Conservation (phyloP, 176 grass and related monocot genomes). For the Oryza brachyantha region DNA sequence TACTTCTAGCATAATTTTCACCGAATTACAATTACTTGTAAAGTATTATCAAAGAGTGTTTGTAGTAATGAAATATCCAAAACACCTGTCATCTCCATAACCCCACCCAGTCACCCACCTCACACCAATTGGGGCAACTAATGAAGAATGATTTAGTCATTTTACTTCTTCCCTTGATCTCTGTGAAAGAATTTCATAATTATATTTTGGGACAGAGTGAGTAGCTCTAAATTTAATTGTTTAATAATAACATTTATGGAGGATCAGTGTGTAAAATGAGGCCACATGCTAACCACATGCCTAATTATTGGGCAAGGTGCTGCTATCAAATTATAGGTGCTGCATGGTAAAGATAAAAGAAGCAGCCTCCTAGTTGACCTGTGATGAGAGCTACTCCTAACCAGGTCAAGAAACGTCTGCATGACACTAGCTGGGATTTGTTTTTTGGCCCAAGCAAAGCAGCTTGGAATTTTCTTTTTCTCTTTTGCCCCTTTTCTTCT, state of each 20-base stretch:
- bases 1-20: too few species aligned
- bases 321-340: conserved; percentile 32
- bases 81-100: too few species aligned
- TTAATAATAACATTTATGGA: not conserved
- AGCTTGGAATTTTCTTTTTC: not conserved
- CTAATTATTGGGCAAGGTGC: conserved; percentile 44
- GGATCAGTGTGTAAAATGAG: not conserved
- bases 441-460: conserved; percentile 31
- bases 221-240: not conserved
- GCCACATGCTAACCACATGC: conserved; percentile 44
- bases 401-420: conserved; percentile 45
- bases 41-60: too few species aligned
- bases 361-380: conserved; percentile 42
- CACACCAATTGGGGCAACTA: too few species aligned
- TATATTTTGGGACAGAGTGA: too few species aligned
- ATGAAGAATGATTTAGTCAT: too few species aligned
- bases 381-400: not conserved
- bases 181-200: too few species aligned
- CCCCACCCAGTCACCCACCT: too few species aligned
- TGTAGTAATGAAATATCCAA: too few species aligned
- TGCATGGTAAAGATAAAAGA: conserved; percentile 44
- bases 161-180: too few species aligned
- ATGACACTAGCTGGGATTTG: conserved; percentile 25
- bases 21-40: too few species aligned
- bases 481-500: conserved; percentile 13